Percentiles rank a stretch among this genome's conserved stretches.
Conservation (phyloP, 352 stramenopile genomes). For the Elongisporangium anandrum region DNA sequence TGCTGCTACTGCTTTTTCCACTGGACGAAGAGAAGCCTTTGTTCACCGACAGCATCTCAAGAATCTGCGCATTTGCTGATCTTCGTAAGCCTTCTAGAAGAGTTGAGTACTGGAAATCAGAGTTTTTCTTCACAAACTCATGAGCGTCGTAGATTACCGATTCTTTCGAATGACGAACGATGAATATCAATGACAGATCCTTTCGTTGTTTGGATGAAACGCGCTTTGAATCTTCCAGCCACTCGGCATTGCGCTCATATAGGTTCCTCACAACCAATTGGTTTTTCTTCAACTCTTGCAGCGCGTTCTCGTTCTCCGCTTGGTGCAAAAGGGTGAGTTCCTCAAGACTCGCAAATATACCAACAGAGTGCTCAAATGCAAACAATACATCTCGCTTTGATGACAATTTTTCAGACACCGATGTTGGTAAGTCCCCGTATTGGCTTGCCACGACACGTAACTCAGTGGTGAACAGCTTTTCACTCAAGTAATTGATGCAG, state of each 20-base stretch:
- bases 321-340: conserved; percentile 65
- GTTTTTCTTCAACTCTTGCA: conserved; percentile 64
- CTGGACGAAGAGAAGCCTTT: conserved; percentile 1
- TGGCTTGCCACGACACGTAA: conserved; percentile 8
- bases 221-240: conserved; percentile 6
- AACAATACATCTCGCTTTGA: conserved; percentile 18
- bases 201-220: background rate
- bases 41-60: conserved; percentile 18
- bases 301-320: conserved; percentile 29
- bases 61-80: conserved; percentile 21
- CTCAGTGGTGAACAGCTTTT: conserved; percentile 61
- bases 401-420: no score
- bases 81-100: conserved; percentile 26
- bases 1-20: background rate
- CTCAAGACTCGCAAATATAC: conserved; percentile 64
- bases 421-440: background rate
- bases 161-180: conserved; percentile 43
- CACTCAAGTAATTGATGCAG: conserved; percentile 81
- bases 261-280: conserved; percentile 62
- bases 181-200: conserved; percentile 24
- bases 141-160: conserved; percentile 50
- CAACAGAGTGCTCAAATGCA: conserved; percentile 47
- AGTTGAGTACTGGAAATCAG: conserved; percentile 40
- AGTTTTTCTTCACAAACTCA: conserved; percentile 72
- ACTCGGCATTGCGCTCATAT: conserved; percentile 40